Evolutionary conservation across 2,329 filamentous ascomycete species (phyloP).

Genomic region (Cercospora sp.): DNA sequence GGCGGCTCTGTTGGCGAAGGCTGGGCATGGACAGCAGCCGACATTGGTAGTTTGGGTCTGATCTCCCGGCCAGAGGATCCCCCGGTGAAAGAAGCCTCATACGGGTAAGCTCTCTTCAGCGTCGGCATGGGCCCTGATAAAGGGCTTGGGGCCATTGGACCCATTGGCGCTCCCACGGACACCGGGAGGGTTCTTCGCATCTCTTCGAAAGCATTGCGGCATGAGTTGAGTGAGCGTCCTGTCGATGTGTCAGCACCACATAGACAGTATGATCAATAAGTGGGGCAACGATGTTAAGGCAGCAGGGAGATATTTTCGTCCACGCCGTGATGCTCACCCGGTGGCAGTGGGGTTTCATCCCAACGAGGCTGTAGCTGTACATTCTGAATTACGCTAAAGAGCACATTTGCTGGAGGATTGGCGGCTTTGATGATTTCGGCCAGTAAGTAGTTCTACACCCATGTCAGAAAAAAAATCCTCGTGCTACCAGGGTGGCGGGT

Average conservation of each 20-base stretch:
- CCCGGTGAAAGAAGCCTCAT: constrained; percentile 32
- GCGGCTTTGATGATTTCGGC: constrained; percentile 55
- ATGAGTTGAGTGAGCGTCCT: constrained; percentile 40
- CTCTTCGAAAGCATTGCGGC: constrained; percentile 35
- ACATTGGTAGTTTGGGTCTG: constrained; percentile 46
- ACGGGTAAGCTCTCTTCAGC: constrained; percentile 34
- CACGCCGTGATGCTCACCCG: constrained; percentile 43
- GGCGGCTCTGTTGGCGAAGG: constrained; percentile 33
- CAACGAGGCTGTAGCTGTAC: constrained; percentile 49
- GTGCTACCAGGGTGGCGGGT: constrained; percentile 18
- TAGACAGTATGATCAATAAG: neutral
- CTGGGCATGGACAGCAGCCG: constrained; percentile 21
- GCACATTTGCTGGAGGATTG: constrained; percentile 45
- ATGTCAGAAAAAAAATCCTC: constrained; percentile 20
- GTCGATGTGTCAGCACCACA: constrained; percentile 13
- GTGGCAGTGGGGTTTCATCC: constrained; percentile 52
- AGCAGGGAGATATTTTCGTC: neutral
- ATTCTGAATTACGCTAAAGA: constrained; percentile 48
- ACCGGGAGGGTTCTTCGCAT: constrained; percentile 29
- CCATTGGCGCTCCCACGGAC: constrained; percentile 23
- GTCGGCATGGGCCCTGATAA: constrained; percentile 28
- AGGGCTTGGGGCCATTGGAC: constrained; percentile 34
- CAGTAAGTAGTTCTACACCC: constrained; percentile 44
- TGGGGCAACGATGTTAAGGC: neutral
- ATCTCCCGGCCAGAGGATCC: constrained; percentile 42